Evolutionary conservation across 2,329 filamentous ascomycete genomes (phyloP), one percentile per base, ranked within the genome.

Genomic region (Verticillium nubilum): DNA sequence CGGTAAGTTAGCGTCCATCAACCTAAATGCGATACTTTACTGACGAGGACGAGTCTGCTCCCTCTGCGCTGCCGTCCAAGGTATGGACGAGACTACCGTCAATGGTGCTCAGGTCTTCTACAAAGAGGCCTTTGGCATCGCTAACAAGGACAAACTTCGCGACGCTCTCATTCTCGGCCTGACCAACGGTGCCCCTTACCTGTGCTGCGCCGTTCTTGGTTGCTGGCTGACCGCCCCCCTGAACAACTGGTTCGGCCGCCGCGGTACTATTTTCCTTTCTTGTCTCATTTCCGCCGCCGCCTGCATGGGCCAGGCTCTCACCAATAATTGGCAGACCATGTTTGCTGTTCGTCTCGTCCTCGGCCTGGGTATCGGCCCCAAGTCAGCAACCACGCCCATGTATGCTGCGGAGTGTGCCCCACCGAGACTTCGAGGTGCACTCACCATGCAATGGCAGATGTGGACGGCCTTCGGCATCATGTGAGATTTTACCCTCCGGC

Each of bases 201-300:
- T 91, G 25, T 85, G 85, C 73, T 91, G 86, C 64, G 86, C 87
- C 3, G 73, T 90, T 52, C 71, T 88, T 54, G 87, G 88, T 23
- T 91, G 88, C 72, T 92, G 89, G 89, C 76, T 88, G 54, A 91
- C 87, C 0, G 85, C 87, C 37, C 89, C 89, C 1, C 81, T 91
- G 71, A 92, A 92, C 73, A 83, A 86, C 59, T 76, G 69, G 61
- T 87, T 91, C 62, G 90, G 89, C 13, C 84, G 89, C 55, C 81
- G 88, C 2, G 88, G 89, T 13, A 90, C 87, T 2, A 86, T 91
- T 55, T 90, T 90, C 69, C 76, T 90, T 35, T 84, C 86, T 6
- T 90, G 88, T 64, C 72, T 83, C 29, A 79, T 91, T 64, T 86
- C 86, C 0, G 78, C 80, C 15, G 60, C 79, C 2, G 76, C 83